Conservation (phyloP, 164 flowering plant genomes). For the Chimonanthus praecox region DNA sequence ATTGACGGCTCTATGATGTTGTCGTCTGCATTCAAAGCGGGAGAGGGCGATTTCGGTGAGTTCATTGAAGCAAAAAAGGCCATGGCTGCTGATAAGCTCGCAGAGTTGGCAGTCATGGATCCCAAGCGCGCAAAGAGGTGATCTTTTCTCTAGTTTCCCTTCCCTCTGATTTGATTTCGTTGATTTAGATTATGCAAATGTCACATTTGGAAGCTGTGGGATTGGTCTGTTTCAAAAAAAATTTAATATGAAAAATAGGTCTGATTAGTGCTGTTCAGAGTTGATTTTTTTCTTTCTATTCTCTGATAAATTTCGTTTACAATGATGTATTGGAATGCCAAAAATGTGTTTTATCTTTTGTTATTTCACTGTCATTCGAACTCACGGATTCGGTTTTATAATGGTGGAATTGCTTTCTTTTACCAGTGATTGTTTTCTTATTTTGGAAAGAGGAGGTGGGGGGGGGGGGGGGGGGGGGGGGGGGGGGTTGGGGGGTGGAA, state of each 20-base stretch:
- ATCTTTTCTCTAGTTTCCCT: neutral
- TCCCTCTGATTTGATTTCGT: neutral
- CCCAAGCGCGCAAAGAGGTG: conserved; percentile 88
- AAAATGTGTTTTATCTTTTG: no score
- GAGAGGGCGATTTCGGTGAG: conserved; percentile 30
- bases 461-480: no score
- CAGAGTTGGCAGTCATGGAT: conserved; percentile 71
- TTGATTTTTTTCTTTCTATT: neutral
- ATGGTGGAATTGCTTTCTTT: no score
- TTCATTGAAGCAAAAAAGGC: conserved; percentile 73
- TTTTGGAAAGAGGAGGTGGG: no score
- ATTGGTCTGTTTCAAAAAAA: neutral
- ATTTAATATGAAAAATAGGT: no score
- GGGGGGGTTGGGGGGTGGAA: no score
- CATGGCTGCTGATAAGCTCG: conserved; percentile 81
- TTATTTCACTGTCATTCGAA: no score
- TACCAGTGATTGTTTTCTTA: no score
- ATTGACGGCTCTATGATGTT: conserved; percentile 52
- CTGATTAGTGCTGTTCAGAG: neutral
- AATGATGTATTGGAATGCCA: no score
- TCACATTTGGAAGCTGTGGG: neutral
- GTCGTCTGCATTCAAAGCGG: conserved; percentile 11
- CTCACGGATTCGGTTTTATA: no score
- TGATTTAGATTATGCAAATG: neutral
- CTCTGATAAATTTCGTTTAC: no score